Base-by-base conservation (phyloP, 352 stramenopile species). In the Globisporangium carolinianum region DNA sequence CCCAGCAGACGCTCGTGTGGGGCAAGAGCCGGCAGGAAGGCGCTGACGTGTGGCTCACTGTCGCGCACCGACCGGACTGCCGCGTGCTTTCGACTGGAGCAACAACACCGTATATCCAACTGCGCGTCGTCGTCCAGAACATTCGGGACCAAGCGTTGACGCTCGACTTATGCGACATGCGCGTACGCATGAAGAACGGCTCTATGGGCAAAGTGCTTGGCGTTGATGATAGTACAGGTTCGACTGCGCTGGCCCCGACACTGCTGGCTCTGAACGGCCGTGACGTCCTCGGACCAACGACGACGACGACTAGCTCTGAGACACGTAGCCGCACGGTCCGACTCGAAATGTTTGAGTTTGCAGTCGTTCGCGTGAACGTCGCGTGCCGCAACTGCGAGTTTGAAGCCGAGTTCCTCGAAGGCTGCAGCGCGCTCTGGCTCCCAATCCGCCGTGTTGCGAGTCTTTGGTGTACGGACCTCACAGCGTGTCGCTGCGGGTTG, bases 61-160 rank as follows among this genome's bases (percentile, higher is more conserved):
- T 91, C 35, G 81, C 76, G 9, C 81, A 91, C 59, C 80, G 75
- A 3, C 63, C 79, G 9, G 83, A 91, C 58, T 91, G 81, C 64
- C 71, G 78, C 39, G 66, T 82, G 51, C 65, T 79, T 4, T 56
- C 66, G 1, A 61, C 52, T 7, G 39, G 7, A 43, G 7, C 39
- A 12, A 8, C 59, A 3, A 72, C 55, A 17, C 39, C 70, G 42
- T 86, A 72, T 58, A 76, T 91, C 47, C 79, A 91, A 56, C 64
- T 91, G 32, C 81, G 81, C 7, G 53, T 91, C 5, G 74, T 83
- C 17, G 62, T 91, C 24, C 81, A 91, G 65, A 91, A 91, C 57
- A 60, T 86, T 6, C 68, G 68, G n/a, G 57, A 75, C 5, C 71
- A 72, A 49, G 63, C 69, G 32, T 65, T 91, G n/a, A 75, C 68